These are phyloP conservation scores for Pyrrhoderma lamaoense DNA, from an alignment of 1,284 basidiomycete species.

Conservation along the genomic window DNA sequence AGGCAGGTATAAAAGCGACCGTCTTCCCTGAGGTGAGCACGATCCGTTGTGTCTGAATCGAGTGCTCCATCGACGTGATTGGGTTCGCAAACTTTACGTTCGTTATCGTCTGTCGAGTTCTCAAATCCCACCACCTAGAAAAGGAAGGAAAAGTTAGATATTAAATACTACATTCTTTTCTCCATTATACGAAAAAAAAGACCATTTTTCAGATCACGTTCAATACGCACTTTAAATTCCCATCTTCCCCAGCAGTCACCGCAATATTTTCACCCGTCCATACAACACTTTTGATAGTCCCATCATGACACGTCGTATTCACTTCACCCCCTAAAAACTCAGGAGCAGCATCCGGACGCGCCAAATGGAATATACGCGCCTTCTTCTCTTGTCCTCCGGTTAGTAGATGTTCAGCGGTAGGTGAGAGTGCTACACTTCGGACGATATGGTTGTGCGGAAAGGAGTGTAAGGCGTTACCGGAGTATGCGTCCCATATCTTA, in stretches of 20 bases:
- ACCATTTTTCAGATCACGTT: no score
- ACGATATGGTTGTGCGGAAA: slow-evolving; percentile 99
- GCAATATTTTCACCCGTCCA: slow-evolving; percentile 86
- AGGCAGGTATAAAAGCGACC: slow-evolving; percentile 77
- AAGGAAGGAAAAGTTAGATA: no score
- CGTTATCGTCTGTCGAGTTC: slow-evolving; percentile 66
- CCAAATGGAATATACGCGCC: slow-evolving; percentile 89
- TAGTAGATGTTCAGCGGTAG: slow-evolving; percentile 58
- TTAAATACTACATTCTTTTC: no score
- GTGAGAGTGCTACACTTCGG: slow-evolving; percentile 84
- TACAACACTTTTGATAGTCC: slow-evolving; percentile 86
- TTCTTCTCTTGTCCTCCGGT: slow-evolving; percentile 99
- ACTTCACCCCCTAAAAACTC: slow-evolving; percentile 60
- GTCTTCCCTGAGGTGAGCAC: slow-evolving; percentile 89
- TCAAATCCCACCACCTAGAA: slow-evolving; percentile 95
- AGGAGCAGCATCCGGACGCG: slow-evolving; percentile 79
- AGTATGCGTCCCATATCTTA: slow-evolving; percentile 97
- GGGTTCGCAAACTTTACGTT: slow-evolving; percentile 70
- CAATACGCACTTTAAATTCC: slow-evolving; percentile 69
- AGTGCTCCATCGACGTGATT: slow-evolving; percentile 92
- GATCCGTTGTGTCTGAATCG: slow-evolving; percentile 75
- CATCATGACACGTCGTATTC: slow-evolving; percentile 68
- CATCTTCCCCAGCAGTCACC: slow-evolving; percentile 90
- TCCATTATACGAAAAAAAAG: no score
- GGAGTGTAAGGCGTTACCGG: slow-evolving; percentile 80